phyloP scores from a whole-genome alignment of 2,329 filamentous ascomycete genomes.

The Fonsecaea erecta region DNA sequence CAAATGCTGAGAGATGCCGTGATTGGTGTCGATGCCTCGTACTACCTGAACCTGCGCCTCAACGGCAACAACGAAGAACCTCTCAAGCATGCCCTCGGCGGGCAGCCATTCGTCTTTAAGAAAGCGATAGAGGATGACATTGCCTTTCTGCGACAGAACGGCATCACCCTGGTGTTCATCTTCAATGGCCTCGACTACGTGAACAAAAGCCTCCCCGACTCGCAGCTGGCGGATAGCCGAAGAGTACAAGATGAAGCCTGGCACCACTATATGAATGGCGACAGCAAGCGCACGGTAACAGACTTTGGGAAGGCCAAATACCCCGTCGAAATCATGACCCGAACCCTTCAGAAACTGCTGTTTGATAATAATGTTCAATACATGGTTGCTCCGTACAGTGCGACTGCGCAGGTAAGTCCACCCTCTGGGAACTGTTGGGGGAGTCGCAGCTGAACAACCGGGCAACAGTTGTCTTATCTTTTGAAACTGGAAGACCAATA shows the following conservation, averaged over 20 bases:
- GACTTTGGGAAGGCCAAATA: constrained; percentile 76
- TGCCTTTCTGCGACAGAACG: constrained; percentile 69
- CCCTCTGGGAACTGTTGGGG: background rate
- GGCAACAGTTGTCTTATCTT: constrained; percentile 69
- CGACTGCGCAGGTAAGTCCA: constrained; percentile 75
- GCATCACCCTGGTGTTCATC: constrained; percentile 81
- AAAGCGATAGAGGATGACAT: constrained; percentile 77
- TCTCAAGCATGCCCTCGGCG: constrained; percentile 85
- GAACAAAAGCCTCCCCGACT: constrained; percentile 69
- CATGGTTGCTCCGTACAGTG: constrained; percentile 83
- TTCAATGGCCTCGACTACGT: constrained; percentile 86
- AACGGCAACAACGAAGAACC: constrained; percentile 78
- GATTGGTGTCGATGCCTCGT: constrained; percentile 85
- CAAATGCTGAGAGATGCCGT: constrained; percentile 73
- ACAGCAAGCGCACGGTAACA: constrained; percentile 72
- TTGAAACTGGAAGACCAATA: constrained; percentile 62
- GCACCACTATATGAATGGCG: constrained; percentile 80
- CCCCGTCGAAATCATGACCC: constrained; percentile 67
- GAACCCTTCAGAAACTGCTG: constrained; percentile 76
- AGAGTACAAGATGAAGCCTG: constrained; percentile 79
- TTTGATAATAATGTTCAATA: constrained; percentile 72
- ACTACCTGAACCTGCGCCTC: constrained; percentile 82
- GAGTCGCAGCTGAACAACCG: constrained; percentile 5
- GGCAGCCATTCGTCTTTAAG: constrained; percentile 78
- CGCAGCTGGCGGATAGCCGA: constrained; percentile 62